Conservation (phyloP, 257 asterid species). For the Nicotiana benthamiana region DNA sequence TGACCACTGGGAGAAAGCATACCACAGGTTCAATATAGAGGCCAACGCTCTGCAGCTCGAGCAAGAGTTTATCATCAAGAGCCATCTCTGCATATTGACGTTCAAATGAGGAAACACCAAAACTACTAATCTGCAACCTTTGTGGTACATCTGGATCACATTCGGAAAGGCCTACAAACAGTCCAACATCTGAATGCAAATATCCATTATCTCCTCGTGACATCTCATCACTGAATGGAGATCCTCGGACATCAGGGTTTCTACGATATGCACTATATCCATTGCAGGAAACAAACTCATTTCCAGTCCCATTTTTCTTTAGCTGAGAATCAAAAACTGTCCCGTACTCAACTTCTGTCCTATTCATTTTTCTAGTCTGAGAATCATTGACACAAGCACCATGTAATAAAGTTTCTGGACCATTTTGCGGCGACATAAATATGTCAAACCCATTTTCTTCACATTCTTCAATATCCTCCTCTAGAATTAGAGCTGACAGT, state of each 20-base stretch:
- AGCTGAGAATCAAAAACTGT: slow-evolving; percentile 43
- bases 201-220: slow-evolving; percentile 41
- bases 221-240: slow-evolving; percentile 44
- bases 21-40: slow-evolving; percentile 73
- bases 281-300: slow-evolving; percentile 39
- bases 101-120: slow-evolving; percentile 37
- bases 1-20: slow-evolving; percentile 28
- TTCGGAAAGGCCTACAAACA: slow-evolving; percentile 52
- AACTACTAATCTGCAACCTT: slow-evolving; percentile 26
- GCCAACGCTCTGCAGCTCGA: slow-evolving; percentile 78
- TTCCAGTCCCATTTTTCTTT: slow-evolving; percentile 46
- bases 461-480: slow-evolving; percentile 68
- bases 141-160: slow-evolving; percentile 40
- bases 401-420: slow-evolving; percentile 29
- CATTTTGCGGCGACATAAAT: slow-evolving; percentile 17
- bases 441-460: slow-evolving; percentile 64
- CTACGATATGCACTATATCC: slow-evolving; percentile 31
- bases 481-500: slow-evolving; percentile 77
- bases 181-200: slow-evolving; percentile 58
- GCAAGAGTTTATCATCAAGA: slow-evolving; percentile 62
- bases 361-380: slow-evolving; percentile 35
- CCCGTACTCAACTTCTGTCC: slow-evolving; percentile 40
- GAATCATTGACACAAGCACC: slow-evolving; percentile 36
- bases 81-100: slow-evolving; percentile 65
- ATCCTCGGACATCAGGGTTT: slow-evolving; percentile 15